Evolutionary conservation across 306 rosid genomes (phyloP).

Genomic region (Trifolium subterraneum): DNA sequence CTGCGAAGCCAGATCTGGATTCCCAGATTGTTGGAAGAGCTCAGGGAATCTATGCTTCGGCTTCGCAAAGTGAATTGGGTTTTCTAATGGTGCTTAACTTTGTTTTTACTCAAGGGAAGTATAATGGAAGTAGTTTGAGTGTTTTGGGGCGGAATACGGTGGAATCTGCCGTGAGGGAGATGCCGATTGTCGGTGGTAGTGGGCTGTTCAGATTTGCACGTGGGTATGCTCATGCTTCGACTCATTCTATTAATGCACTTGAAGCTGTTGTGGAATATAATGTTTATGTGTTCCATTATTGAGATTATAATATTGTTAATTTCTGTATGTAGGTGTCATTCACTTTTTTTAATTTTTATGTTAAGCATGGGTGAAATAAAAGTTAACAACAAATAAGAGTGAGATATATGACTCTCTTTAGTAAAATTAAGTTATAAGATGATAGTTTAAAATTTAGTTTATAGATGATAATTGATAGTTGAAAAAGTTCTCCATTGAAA

Average conservation of each 20-base stretch:
- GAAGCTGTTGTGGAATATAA: constrained; percentile 67
- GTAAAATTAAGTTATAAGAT: no score
- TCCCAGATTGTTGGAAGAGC: constrained; percentile 63
- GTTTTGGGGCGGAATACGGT: constrained; percentile 64
- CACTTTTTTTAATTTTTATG: background rate
- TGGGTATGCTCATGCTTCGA: constrained; percentile 68
- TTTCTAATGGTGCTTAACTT: constrained; percentile 62
- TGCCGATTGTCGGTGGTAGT: constrained; percentile 78
- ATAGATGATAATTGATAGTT: no score
- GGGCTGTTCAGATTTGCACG: constrained; percentile 68
- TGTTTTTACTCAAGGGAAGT: constrained; percentile 62
- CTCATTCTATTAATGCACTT: constrained; percentile 3
- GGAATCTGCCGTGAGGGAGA: constrained; percentile 53
- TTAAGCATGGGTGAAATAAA: background rate
- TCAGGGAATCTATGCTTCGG: constrained; percentile 68
- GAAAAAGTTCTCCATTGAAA: no score
- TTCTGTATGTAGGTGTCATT: background rate
- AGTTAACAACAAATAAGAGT: no score
- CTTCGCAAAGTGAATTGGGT: constrained; percentile 56
- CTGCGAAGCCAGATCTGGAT: constrained; percentile 45
- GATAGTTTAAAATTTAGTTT: no score
- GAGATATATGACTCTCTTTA: no score
- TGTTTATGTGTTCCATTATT: constrained; percentile 63
- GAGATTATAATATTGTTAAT: background rate
- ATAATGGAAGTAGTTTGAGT: constrained; percentile 63